Evolutionary conservation across 257 asterid species (phyloP), one percentile per base, ranked within the genome.

Genomic region (Nicotiana noctiflora): DNA sequence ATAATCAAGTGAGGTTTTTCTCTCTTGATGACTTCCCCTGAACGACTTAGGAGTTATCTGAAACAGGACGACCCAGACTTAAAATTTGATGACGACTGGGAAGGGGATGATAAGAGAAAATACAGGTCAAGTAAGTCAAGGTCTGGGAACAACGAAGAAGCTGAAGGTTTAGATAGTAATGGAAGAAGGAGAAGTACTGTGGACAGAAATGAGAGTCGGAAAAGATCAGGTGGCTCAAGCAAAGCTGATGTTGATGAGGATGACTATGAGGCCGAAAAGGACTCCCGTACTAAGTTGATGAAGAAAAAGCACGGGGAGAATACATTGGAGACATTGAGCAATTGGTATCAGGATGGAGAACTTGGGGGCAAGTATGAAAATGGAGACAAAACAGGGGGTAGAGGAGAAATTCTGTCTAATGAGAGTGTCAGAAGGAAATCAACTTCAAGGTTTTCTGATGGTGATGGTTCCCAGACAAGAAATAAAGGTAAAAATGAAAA

Each of bases 271-370:
- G 81, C 83, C 15, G 87, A 89, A 84, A 90, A 88, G 68, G 96
- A 90, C 81, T 90, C 89, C 21, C 91, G 86, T 79, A 84, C 89
- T 49, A 90, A 89, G 85, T 94, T 89, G 84, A 83, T 18, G 75
- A 96, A 90, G 93, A 91, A 85, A 86, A 91, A 86, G 80, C 64
- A 83, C 62, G 98, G 91, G 85, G 98, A 87, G 84, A 92, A 84
- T 83, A 87, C 96, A 11, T 82, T 96, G 84, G 98, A 94, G 86
- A 93, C 85, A 44, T 85, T 94, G 86, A 87, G 97, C 83, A 88
- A 90, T 87, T 92, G 97, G 97, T 92, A 92, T 84, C 91, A 88
- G 84, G 99, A 94, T 86, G 98, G 94, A 67, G 97, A 96, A 84
- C 87, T 81, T 78, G 97, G 93, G 63, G 83, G 81, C 76, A 93